These are phyloP conservation scores for Aspergillus olivimuriae DNA, from an alignment of 495 filamentous ascomycete genomes.

Conservation along the genomic window DNA sequence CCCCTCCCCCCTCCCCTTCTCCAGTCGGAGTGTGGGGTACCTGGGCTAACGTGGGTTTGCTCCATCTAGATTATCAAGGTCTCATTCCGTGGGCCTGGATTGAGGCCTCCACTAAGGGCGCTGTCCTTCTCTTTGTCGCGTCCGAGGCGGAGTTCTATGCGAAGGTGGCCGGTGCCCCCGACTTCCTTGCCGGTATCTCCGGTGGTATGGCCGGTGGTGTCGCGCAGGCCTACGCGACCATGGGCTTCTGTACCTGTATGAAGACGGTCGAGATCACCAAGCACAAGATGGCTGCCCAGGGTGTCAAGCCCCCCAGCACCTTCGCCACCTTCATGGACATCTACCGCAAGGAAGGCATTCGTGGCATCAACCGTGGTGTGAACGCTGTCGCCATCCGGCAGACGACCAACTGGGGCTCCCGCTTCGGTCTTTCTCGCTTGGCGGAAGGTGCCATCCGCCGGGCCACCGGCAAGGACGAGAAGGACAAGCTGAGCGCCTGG, in stretches of 20 bases:
- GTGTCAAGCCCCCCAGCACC: slow-evolving; percentile 79
- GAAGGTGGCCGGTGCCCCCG: slow-evolving; percentile 67
- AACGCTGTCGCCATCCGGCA: slow-evolving; percentile 97
- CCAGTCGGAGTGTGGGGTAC: slow-evolving; percentile 15
- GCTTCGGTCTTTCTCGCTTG: slow-evolving; percentile 86
- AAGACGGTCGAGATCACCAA: slow-evolving; percentile 99
- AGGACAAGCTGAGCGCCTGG: slow-evolving; percentile 62
- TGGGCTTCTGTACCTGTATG: slow-evolving; percentile 99
- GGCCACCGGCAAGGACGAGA: slow-evolving; percentile 70
- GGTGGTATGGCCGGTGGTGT: slow-evolving; percentile 94
- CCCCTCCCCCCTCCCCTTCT: neutral
- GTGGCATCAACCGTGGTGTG: slow-evolving; percentile 95
- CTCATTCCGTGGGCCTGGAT: slow-evolving; percentile 99
- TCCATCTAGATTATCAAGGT: slow-evolving; percentile 89
- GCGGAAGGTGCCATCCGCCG: slow-evolving; percentile 85
- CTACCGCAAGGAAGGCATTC: slow-evolving; percentile 88
- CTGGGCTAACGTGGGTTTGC: slow-evolving; percentile 9
- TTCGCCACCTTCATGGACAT: slow-evolving; percentile 95
- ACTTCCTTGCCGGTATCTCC: slow-evolving; percentile 81
- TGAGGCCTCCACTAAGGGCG: slow-evolving; percentile 98
- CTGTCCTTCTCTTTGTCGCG: slow-evolving; percentile 97
- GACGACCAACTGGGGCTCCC: slow-evolving; percentile 98
- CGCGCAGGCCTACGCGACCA: slow-evolving; percentile 96
- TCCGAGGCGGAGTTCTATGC: slow-evolving; percentile 96
- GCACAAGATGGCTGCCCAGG: slow-evolving; percentile 81